Evolutionary conservation across 1,139 yeast genomes (phyloP).

Genomic region (Taiozyma sp.): DNA sequence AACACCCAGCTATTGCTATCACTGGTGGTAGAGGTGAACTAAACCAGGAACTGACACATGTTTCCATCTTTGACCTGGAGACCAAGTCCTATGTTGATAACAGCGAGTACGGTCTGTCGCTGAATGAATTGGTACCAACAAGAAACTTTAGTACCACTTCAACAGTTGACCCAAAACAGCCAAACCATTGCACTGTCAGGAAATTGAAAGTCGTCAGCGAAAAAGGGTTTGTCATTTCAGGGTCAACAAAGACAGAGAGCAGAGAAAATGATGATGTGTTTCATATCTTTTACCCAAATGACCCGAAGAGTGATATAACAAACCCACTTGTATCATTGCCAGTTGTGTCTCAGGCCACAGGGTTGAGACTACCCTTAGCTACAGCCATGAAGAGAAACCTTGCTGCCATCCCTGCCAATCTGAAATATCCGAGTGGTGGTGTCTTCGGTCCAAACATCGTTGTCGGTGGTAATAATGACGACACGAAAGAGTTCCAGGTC

Average conservation of each 20-base stretch:
- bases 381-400: constrained; percentile 8
- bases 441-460: constrained; percentile 60
- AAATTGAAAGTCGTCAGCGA: constrained; percentile 13
- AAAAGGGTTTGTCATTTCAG: constrained; percentile 15
- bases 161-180: constrained; percentile 9
- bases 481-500: constrained; percentile 40
- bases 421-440: constrained; percentile 54
- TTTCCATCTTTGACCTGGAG: constrained; percentile 50
- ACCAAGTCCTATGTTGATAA: constrained; percentile 40
- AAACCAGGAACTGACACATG: constrained; percentile 36
- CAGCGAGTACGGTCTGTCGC: constrained; percentile 21
- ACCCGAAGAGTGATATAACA: constrained; percentile 1
- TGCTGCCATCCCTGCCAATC: constrained; percentile 27
- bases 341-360: constrained; percentile 25
- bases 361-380: constrained; percentile 23
- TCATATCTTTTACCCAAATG: constrained; percentile 13
- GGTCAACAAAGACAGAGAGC: constrained; percentile 6
- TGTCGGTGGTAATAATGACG: constrained; percentile 46
- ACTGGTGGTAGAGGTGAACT: constrained; percentile 54
- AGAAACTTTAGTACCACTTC: constrained; percentile 6
- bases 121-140: constrained; percentile 20
- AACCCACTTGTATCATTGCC: constrained; percentile 30
- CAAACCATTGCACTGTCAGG: constrained; percentile 1
- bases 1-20: constrained; percentile 50
- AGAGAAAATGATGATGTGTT: constrained; percentile 9